Conservation (phyloP, 441 rosid genomes). For the Syzygium malaccense region DNA sequence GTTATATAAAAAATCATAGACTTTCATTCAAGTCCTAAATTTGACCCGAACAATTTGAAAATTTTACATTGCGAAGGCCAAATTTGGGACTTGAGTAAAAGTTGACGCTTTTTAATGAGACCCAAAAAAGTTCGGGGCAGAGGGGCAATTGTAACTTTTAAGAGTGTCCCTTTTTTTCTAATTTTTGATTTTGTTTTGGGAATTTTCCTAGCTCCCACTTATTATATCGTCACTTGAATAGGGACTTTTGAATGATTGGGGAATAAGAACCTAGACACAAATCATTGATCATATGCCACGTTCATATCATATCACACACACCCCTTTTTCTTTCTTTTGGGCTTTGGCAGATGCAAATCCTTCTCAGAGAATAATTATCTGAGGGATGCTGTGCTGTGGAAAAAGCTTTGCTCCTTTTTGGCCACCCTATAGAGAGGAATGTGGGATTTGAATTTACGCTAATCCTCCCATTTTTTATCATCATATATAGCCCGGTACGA, state of each 20-base stretch:
- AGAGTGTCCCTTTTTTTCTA: not conserved
- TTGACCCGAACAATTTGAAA: too few species aligned
- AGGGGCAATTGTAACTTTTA: not conserved
- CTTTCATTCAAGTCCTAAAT: too few species aligned
- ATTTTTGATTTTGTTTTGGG: not conserved
- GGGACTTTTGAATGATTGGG: constrained; percentile 22
- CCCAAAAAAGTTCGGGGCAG: too few species aligned
- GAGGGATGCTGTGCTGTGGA: constrained; percentile 1
- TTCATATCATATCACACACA: not conserved
- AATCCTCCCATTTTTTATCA: not conserved
- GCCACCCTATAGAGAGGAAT: constrained; percentile 1
- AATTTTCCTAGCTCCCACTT: not conserved
- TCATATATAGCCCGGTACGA: not conserved
- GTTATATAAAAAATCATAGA: too few species aligned
- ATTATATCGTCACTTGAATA: not conserved
- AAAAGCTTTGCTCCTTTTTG: constrained; percentile 20
- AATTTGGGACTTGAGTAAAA: too few species aligned
- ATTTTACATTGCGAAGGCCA: too few species aligned
- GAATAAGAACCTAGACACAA: constrained; percentile 25
- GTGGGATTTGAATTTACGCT: constrained; percentile 20
- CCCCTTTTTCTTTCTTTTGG: not conserved
- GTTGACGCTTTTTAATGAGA: too few species aligned
- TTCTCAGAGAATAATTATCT: constrained; percentile 6
- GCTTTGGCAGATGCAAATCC: constrained; percentile 22
- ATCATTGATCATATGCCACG: constrained; percentile 14